Evolutionary conservation across 768 basidiomycete species (phyloP).

Genomic region (Phylloporus arenicola): DNA sequence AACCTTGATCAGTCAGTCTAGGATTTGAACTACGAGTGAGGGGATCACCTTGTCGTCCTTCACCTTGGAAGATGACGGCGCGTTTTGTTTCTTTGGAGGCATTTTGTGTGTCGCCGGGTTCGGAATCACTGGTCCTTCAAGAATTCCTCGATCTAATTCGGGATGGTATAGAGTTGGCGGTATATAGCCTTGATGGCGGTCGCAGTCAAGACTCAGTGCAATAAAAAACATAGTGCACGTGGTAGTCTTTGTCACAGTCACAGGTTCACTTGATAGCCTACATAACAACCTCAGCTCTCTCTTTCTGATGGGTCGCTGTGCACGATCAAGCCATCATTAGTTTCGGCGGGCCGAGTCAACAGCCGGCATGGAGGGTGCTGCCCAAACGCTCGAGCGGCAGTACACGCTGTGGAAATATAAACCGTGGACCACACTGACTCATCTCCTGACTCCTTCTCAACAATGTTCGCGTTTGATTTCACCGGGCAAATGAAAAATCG

Average conservation of each 20-base stretch:
- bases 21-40: slow-evolving; percentile 7
- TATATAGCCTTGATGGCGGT: background rate
- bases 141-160: background rate
- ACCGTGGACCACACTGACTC: background rate
- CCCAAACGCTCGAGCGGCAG: background rate
- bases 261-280: background rate
- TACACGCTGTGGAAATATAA: slow-evolving; percentile 10
- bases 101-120: slow-evolving; percentile 32
- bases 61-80: slow-evolving; percentile 55
- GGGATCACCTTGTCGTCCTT: slow-evolving; percentile 74
- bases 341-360: background rate
- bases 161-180: background rate
- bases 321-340: background rate
- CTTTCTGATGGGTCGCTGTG: background rate
- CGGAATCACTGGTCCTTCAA: background rate
- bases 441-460: background rate
- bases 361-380: slow-evolving; percentile 1
- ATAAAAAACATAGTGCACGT: too few species aligned
- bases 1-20: slow-evolving; percentile 28
- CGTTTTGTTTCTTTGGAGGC: slow-evolving; percentile 77
- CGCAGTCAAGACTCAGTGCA: background rate
- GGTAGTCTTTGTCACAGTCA: background rate
- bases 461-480: slow-evolving; percentile 6
- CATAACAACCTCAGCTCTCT: too few species aligned
- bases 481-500: slow-evolving; percentile 3